These are phyloP conservation scores for Incumbomyces lentus DNA, from an alignment of 2,329 filamentous ascomycete genomes.

Conservation along the genomic window DNA sequence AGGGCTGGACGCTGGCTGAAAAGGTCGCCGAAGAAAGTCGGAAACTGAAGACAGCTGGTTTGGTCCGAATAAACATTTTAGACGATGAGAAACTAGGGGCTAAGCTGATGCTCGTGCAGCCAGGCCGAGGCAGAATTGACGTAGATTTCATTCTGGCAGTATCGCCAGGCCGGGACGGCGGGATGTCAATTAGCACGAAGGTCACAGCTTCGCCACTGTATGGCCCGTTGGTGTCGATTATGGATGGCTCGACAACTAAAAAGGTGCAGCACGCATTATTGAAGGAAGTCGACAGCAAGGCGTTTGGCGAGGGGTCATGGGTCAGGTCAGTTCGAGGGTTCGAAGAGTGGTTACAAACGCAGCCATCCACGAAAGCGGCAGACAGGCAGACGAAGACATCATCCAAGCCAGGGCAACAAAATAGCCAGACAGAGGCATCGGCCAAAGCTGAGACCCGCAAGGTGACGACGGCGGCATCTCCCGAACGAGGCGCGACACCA, in stretches of 20 bases:
- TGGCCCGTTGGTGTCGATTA: conserved; percentile 8
- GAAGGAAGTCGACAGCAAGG: conserved; percentile 18
- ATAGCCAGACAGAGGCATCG: neutral
- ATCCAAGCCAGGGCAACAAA: neutral
- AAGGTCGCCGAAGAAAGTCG: conserved; percentile 34
- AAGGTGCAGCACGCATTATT: conserved; percentile 19
- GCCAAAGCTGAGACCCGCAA: neutral
- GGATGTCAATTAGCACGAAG: conserved; percentile 10
- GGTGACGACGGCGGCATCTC: neutral
- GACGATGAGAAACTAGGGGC: conserved; percentile 19
- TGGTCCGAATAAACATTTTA: conserved; percentile 27
- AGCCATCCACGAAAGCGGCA: neutral
- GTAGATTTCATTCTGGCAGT: conserved; percentile 17
- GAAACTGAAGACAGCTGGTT: conserved; percentile 34
- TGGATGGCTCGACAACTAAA: conserved; percentile 14
- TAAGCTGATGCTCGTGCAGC: conserved; percentile 16
- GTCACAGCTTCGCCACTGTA: conserved; percentile 16
- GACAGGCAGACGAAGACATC: neutral
- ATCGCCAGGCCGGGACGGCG: conserved; percentile 16
- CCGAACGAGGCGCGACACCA: conserved; percentile 1
- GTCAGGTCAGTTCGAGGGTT: conserved; percentile 18
- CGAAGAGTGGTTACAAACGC: conserved; percentile 14
- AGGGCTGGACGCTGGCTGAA: conserved; percentile 33
- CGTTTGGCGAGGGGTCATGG: conserved; percentile 18
- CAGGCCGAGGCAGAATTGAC: conserved; percentile 17